Percentiles rank a stretch among this genome's conserved stretches.
These are phyloP conservation scores for Cryomyces minteri DNA, from an alignment of 495 filamentous ascomycete species.

Conservation along the genomic window DNA sequence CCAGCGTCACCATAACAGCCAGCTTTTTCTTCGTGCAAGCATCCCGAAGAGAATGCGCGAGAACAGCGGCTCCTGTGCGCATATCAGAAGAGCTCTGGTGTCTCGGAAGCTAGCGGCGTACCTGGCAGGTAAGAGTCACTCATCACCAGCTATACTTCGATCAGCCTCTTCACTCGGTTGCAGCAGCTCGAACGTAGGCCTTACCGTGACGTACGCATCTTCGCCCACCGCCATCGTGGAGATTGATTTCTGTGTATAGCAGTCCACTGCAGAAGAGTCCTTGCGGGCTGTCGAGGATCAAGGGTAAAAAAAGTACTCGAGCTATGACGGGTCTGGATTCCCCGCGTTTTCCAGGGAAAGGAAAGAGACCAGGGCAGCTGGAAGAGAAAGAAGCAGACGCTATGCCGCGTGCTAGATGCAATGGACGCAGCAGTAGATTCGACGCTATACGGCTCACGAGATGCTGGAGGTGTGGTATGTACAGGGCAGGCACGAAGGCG, in stretches of 20 bases:
- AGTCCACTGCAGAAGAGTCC: too few relatives aligned
- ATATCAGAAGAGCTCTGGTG: conserved; percentile 2
- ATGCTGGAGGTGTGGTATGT: background rate
- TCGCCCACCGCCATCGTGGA: conserved; percentile 18
- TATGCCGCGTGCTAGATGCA: background rate
- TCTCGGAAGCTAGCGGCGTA: conserved; percentile 13
- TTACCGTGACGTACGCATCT: conserved; percentile 42
- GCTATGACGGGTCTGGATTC: background rate
- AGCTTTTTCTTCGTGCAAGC: conserved; percentile 73
- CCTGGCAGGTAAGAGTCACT: conserved; percentile 85
- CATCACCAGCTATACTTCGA: conserved; percentile 50
- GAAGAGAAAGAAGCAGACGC: background rate
- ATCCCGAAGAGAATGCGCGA: conserved; percentile 91
- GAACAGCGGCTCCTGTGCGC: conserved; percentile 55
- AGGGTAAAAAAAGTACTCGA: background rate
- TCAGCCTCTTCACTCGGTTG: background rate
- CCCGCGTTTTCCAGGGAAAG: background rate
- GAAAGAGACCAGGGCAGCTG: background rate
- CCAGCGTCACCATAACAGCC: conserved; percentile 63
- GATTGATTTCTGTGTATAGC: background rate
- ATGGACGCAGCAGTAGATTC: background rate
- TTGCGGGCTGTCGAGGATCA: too few relatives aligned
- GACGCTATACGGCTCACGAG: background rate
- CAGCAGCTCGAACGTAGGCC: conserved; percentile 1
- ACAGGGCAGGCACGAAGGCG: background rate